Conservation (phyloP, 202 grass and related monocot genomes). For the Eragrostis tef region DNA sequence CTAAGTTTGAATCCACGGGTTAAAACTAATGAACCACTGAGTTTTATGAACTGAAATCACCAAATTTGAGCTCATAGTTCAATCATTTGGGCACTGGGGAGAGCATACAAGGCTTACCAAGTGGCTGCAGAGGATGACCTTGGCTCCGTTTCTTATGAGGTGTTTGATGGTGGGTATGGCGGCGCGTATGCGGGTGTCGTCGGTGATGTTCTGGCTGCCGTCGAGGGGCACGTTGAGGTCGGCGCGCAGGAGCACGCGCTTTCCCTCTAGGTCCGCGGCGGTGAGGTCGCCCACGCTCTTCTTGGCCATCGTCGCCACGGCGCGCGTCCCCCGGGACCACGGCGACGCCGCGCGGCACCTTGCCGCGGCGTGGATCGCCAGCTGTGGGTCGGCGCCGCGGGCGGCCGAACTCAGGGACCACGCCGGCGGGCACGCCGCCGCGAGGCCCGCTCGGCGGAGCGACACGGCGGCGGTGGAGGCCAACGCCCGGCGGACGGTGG, state of each 20-base stretch:
- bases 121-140: constrained; percentile 96
- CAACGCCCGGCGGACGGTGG: constrained; percentile 10
- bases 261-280: constrained; percentile 72
- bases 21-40: no score
- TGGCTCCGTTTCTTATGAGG: constrained; percentile 83
- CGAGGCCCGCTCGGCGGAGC: neutral
- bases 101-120: constrained; percentile 52
- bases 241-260: constrained; percentile 83
- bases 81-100: no score
- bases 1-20: no score
- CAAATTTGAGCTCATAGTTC: no score
- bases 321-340: constrained; percentile 49
- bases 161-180: constrained; percentile 91
- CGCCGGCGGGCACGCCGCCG: neutral
- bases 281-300: constrained; percentile 92
- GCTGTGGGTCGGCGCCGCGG: constrained; percentile 11
- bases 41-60: no score
- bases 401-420: constrained; percentile 7
- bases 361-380: constrained; percentile 30
- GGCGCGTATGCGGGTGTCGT: constrained; percentile 89
- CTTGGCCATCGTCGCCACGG: constrained; percentile 84
- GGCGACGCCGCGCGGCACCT: constrained; percentile 10
- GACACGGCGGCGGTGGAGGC: constrained; percentile 7
- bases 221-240: constrained; percentile 88
- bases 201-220: constrained; percentile 88